These are phyloP conservation scores for Venturia aucupariae DNA, from an alignment of 2,329 filamentous ascomycete genomes.

Conservation along the genomic window DNA sequence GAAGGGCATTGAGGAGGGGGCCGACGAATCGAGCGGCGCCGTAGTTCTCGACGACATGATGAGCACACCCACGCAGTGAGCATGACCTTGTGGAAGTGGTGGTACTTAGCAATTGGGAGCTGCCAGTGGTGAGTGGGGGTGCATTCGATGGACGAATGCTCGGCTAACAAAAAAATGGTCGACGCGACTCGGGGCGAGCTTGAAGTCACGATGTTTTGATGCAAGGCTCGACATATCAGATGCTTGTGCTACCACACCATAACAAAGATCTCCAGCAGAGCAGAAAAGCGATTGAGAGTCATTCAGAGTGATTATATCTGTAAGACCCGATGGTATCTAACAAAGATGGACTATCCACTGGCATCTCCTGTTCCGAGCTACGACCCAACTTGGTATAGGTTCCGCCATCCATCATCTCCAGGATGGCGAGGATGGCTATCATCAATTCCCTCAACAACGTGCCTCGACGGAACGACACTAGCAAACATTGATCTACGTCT, in stretches of 20 bases:
- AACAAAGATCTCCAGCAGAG: no score
- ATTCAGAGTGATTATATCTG: no score
- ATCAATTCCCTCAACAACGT: neutral
- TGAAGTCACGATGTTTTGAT: no score
- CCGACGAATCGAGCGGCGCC: neutral
- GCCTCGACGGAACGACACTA: neutral
- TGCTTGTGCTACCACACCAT: no score
- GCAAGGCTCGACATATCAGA: neutral
- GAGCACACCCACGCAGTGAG: constrained; percentile 14
- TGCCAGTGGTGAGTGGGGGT: neutral
- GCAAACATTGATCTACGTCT: neutral
- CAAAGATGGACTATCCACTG: no score
- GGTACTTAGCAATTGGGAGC: neutral
- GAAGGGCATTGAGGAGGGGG: constrained; percentile 5
- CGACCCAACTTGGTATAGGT: neutral
- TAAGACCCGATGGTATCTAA: no score
- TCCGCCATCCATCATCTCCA: neutral
- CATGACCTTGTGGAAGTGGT: neutral
- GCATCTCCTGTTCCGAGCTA: neutral
- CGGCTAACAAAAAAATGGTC: neutral
- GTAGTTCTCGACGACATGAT: constrained; percentile 16
- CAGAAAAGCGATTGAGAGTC: no score
- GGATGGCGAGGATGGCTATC: neutral
- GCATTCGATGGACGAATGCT: neutral
- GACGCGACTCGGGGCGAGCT: no score